Base-by-base conservation (phyloP, 2,329 filamentous ascomycete genomes). In the Calonectria leucothoes region DNA sequence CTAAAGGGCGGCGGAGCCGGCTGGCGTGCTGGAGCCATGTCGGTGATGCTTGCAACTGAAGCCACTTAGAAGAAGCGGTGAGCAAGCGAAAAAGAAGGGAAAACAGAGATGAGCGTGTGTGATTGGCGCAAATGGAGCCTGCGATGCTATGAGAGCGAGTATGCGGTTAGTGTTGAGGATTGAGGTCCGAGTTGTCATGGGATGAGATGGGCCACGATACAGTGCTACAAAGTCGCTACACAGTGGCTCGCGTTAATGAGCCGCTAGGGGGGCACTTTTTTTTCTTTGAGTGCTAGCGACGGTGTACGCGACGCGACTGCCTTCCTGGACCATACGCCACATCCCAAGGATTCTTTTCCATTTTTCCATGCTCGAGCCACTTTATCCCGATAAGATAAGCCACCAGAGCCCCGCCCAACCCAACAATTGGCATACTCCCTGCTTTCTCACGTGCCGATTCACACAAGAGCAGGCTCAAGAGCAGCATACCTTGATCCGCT, bases 1-100 rank as follows among this genome's bases (percentile, higher is more conserved):
- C 84, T 86, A 82, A 88, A 90, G 63, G 88, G 88, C 67, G 88
- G 87, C 63, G 89, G 86, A 49, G 77, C 82, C 82, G 76, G 87
- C 72, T 86, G 84, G 72, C 85, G 85, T 68, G 86, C 78, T 66
- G 86, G 86, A 77, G 86, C 83, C 86, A 87, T 87, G 76, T 63
- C 78, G 65, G 77, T 51, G 67, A 65, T 51, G 69, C 69, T 73
- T 64, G 72, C 23, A 65, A 57, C 66, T 55, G 57, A 66, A 69
- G 65, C 71, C 69, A 70, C 74, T 67, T 61, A 66, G 63, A 66
- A 74, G 71, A 72, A 69, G 69, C 69, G 75, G 69, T 78, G 74
- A 68, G 61, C 66, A 49, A 61, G 68, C n/a, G 29, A 59, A 35
- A 35, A 52, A 63, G 49, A 42, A 37, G n/a, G 27, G 27, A 23